Percentiles rank a stretch among this genome's conserved stretches.
Conservation (phyloP, 768 basidiomycete genomes). For the Dioszegia hungarica region DNA sequence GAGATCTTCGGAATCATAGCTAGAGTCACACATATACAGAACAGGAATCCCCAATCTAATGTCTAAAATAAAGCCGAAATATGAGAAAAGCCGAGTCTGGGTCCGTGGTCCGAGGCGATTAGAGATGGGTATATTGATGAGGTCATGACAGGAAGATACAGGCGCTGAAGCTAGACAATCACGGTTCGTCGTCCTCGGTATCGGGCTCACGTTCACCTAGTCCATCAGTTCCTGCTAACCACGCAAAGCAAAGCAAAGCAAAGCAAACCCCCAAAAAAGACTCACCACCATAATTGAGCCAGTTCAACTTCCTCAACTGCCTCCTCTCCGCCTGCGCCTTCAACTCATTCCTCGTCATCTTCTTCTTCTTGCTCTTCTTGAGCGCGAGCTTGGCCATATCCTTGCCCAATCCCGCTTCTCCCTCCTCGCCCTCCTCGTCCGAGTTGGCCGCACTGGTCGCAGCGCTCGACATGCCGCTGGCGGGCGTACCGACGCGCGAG, state of each 20-base stretch:
- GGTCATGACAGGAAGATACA: neutral
- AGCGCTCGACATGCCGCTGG: constrained; percentile 63
- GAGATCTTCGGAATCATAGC: too few relatives aligned
- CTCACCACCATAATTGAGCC: constrained; percentile 72
- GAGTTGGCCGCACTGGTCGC: constrained; percentile 46
- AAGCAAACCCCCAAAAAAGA: neutral
- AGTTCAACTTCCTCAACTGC: constrained; percentile 69
- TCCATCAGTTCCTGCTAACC: too few relatives aligned
- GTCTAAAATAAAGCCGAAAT: too few relatives aligned
- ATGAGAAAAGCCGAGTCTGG: too few relatives aligned
- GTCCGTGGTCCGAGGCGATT: too few relatives aligned
- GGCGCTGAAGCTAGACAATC: neutral
- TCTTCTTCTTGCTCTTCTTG: constrained; percentile 76
- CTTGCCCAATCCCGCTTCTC: constrained; percentile 3
- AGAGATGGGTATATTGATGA: neutral
- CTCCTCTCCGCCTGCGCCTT: constrained; percentile 86
- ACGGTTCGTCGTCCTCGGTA: constrained; percentile 36
- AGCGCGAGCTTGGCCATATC: constrained; percentile 20
- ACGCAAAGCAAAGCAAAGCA: too few relatives aligned
- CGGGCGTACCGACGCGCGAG: constrained; percentile 46
- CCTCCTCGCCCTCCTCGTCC: constrained; percentile 35
- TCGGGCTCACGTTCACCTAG: constrained; percentile 40
- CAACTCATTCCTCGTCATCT: constrained; percentile 56
- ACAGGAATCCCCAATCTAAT: too few relatives aligned
- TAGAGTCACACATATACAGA: too few relatives aligned